These are phyloP conservation scores for Colletotrichum navitas DNA, from an alignment of 2,329 filamentous ascomycete species.

Conservation along the genomic window DNA sequence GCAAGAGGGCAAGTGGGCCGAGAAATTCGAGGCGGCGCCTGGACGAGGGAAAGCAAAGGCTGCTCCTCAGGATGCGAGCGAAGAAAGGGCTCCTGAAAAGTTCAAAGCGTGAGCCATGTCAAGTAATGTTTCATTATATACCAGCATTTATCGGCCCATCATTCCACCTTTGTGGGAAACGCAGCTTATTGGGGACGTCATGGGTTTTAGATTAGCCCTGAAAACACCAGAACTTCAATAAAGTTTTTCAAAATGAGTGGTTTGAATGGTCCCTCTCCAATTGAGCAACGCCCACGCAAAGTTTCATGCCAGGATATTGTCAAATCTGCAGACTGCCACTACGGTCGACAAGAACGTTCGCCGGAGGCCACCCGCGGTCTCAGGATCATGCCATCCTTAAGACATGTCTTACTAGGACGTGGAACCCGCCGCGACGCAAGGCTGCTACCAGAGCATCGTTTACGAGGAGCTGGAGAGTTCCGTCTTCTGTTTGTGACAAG, in stretches of 20 bases:
- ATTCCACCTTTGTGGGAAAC: background rate
- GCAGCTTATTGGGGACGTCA: background rate
- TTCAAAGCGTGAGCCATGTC: slow-evolving; percentile 27
- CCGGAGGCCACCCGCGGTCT: too few species aligned
- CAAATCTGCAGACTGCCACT: too few species aligned
- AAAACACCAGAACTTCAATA: background rate
- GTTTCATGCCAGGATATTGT: too few species aligned
- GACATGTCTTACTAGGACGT: too few species aligned
- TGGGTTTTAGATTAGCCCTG: background rate
- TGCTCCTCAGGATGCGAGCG: slow-evolving; percentile 26
- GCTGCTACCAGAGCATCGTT: too few species aligned
- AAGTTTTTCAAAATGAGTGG: background rate
- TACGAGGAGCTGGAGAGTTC: too few species aligned
- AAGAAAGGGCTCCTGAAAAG: slow-evolving; percentile 33
- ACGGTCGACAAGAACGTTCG: too few species aligned
- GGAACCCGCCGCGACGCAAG: too few species aligned
- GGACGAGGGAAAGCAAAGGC: slow-evolving; percentile 59
- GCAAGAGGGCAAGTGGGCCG: slow-evolving; percentile 63
- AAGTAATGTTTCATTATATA: background rate
- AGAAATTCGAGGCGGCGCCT: slow-evolving; percentile 62
- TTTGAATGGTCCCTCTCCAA: background rate
- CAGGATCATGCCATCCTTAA: too few species aligned
- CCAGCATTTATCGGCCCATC: background rate
- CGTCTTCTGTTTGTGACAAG: too few species aligned
- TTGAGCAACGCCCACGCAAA: too few species aligned